These are phyloP conservation scores for Cytospora schulzeri DNA, from an alignment of 2,329 filamentous ascomycete genomes.

Conservation along the genomic window DNA sequence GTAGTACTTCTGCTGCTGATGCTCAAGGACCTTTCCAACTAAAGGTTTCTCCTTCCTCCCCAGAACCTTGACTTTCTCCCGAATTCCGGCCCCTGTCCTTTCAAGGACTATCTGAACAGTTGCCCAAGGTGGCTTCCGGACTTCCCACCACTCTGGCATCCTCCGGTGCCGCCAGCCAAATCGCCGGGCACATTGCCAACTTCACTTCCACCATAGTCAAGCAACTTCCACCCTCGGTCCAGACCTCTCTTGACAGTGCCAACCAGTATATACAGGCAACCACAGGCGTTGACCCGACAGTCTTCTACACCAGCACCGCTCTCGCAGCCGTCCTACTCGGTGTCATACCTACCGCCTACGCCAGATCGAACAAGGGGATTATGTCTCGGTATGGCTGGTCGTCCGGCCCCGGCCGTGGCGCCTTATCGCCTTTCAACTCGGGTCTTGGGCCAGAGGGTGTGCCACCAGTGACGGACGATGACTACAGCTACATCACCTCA, in stretches of 20 bases:
- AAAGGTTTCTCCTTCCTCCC: not conserved
- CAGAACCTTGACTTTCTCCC: constrained; percentile 10
- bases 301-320: constrained; percentile 55
- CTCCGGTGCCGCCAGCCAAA: constrained; percentile 53
- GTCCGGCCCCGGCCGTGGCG: constrained; percentile 43
- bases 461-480: constrained; percentile 70
- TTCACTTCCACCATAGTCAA: constrained; percentile 47
- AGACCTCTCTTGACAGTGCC: constrained; percentile 57
- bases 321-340: constrained; percentile 51
- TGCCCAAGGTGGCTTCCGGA: constrained; percentile 63
- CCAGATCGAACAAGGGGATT: constrained; percentile 31
- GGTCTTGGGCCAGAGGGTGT: constrained; percentile 44
- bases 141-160: constrained; percentile 58
- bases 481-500: constrained; percentile 83
- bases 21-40: not conserved
- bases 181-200: constrained; percentile 53
- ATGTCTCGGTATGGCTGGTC: constrained; percentile 60
- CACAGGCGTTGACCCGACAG: constrained; percentile 52
- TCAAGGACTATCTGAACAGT: constrained; percentile 43
- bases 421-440: constrained; percentile 55
- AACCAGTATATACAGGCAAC: constrained; percentile 54
- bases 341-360: constrained; percentile 43
- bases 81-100: constrained; percentile 39
- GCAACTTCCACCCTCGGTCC: constrained; percentile 48
- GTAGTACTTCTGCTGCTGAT: not conserved